Conservation (phyloP, 495 filamentous ascomycete genomes). For the Penicillium lividum region DNA sequence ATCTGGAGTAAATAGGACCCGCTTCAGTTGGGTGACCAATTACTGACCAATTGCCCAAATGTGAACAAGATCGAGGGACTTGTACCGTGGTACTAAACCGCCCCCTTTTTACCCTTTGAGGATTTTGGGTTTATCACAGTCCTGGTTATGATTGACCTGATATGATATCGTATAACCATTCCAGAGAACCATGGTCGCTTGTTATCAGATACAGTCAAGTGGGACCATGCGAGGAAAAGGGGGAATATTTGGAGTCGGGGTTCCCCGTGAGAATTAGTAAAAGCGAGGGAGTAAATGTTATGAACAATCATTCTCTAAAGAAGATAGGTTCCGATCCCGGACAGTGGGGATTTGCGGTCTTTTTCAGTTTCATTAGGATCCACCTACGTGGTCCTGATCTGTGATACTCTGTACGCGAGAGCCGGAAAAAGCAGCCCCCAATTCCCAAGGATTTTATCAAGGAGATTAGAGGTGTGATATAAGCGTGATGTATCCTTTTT, state of each 20-base stretch:
- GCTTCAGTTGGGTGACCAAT: conserved; percentile 1
- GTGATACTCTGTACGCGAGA: conserved; percentile 3
- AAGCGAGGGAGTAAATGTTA: not conserved
- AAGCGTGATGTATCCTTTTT: not conserved
- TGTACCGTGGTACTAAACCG: conserved; percentile 5
- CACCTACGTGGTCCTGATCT: conserved; percentile 26
- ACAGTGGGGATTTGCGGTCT: conserved; percentile 17
- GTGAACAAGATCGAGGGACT: not conserved
- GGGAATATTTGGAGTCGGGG: not conserved
- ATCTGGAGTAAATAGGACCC: conserved; percentile 6
- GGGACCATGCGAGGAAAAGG: conserved; percentile 7
- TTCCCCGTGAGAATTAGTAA: not conserved
- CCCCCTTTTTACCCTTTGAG: conserved; percentile 16
- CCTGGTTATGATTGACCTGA: conserved; percentile 1
- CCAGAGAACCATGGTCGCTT: not conserved
- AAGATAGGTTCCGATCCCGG: conserved; percentile 28
- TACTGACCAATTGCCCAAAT: conserved; percentile 3
- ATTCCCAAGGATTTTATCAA: not conserved
- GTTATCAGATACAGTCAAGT: not conserved
- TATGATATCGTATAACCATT: not conserved
- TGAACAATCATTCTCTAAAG: conserved; percentile 8
- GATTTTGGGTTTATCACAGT: conserved; percentile 8
- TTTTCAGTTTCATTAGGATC: conserved; percentile 8
- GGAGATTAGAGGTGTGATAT: not conserved
- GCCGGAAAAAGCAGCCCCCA: not conserved